Evolutionary conservation across 2,329 filamentous ascomycete species (phyloP), one percentile per base, ranked within the genome.

Genomic region (Ophiostoma sp.): DNA sequence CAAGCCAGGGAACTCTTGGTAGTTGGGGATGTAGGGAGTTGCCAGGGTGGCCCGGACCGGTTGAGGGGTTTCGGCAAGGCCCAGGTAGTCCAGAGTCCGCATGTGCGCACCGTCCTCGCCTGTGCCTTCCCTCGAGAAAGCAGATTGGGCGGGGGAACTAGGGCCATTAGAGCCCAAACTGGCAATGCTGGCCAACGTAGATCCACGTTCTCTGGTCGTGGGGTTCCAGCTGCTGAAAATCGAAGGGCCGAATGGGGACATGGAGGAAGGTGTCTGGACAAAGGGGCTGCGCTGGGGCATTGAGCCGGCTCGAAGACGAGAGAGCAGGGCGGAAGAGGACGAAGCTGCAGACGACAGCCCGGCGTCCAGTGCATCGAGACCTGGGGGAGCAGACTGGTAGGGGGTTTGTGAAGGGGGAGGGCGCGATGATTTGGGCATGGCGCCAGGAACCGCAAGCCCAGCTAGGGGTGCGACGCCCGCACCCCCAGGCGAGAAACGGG

Each of bases 1-100:
- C 75, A 91, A 91, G 77, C 87, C 91, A 73, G 89, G 90, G 74
- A 92, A 86, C 77, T 92, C 90, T 72, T 89, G 89, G 72, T 94
- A 83, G 76, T 91, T 91, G 64, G 90, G 89, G 44, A 94, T 84
- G 74, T 93, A 90, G 2, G 91, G 89, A 10, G 91, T 89, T 60
- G 89, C 89, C 73, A 96, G 82, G 73, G 89, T 90, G 67, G 91
- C 90, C 73, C 89, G 87, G 72, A 87, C 83, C 69, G 92, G 90
- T 77, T 96, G 93, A 27, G 95, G 94, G 20, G 93, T 96, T 79
- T 98, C 95, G 41, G 94, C 94, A 67, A 99, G 86, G 67, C 95
- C 95, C 72, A 99, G 87, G 77, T 99, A 99, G 79, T 99, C 95
- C 75, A 99, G 82, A 1, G 95, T 99, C 77, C 92, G 91, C 87